These are phyloP conservation scores for Hortiboletus campestris DNA, from an alignment of 768 basidiomycete genomes.

Conservation along the genomic window DNA sequence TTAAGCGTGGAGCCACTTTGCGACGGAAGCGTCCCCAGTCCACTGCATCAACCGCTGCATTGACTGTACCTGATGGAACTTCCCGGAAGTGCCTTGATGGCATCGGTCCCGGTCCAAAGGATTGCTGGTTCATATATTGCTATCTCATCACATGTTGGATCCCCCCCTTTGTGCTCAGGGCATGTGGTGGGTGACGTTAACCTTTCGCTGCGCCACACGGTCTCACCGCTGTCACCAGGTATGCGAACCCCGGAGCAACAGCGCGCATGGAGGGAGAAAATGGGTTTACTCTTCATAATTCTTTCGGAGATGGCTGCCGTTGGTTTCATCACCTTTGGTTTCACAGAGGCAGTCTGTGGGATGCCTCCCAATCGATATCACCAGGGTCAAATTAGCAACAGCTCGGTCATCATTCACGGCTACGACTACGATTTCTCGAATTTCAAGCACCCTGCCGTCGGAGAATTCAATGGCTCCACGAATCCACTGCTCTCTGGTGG, in stretches of 20 bases:
- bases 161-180: slow-evolving; percentile 71
- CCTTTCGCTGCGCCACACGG: neutral
- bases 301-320: slow-evolving; percentile 84
- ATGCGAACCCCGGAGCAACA: slow-evolving; percentile 90
- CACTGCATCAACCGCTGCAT: slow-evolving; percentile 38
- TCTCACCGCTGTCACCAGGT: slow-evolving; percentile 45
- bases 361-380: slow-evolving; percentile 81
- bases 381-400: slow-evolving; percentile 70
- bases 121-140: slow-evolving; percentile 95
- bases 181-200: slow-evolving; percentile 63
- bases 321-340: slow-evolving; percentile 98
- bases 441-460: slow-evolving; percentile 78
- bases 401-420: slow-evolving; percentile 91
- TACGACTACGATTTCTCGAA: slow-evolving; percentile 87
- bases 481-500: slow-evolving; percentile 80
- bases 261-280: slow-evolving; percentile 98
- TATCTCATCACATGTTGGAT: slow-evolving; percentile 78
- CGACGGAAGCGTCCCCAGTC: slow-evolving; percentile 62
- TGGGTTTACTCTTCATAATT: slow-evolving; percentile 86
- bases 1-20: slow-evolving; percentile 81
- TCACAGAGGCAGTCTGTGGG: slow-evolving; percentile 92
- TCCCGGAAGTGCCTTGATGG: slow-evolving; percentile 61
- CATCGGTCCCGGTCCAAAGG: slow-evolving; percentile 83
- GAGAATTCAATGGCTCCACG: slow-evolving; percentile 69
- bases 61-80: slow-evolving; percentile 36